phyloP scores from a whole-genome alignment of 2,329 filamentous ascomycete genomes.

The Tolypocladium tundrense region DNA sequence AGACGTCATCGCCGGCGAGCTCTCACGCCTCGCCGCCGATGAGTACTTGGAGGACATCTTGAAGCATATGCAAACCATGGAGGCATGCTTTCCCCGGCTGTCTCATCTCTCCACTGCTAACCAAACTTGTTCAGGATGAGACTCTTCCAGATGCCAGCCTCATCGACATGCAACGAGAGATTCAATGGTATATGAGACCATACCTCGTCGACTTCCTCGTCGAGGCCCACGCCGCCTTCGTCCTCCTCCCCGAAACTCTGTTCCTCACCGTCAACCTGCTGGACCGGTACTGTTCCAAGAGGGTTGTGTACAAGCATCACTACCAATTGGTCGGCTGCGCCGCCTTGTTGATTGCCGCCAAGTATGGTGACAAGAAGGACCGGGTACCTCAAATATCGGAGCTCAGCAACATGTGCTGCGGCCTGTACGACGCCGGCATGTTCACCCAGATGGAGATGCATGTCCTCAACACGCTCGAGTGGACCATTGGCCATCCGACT shows the following conservation, averaged over 20 bases:
- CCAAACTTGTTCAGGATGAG: slow-evolving; percentile 43
- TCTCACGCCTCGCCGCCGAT: slow-evolving; percentile 74
- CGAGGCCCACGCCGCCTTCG: slow-evolving; percentile 92
- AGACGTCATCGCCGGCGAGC: slow-evolving; percentile 78
- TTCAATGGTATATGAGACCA: slow-evolving; percentile 98
- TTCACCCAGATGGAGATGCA: slow-evolving; percentile 99
- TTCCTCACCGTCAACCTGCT: slow-evolving; percentile 95
- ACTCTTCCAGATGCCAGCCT: slow-evolving; percentile 93
- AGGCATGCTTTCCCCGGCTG: slow-evolving; percentile 39
- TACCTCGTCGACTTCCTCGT: slow-evolving; percentile 97
- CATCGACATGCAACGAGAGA: slow-evolving; percentile 98
- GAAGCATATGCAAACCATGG: slow-evolving; percentile 91
- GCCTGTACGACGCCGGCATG: slow-evolving; percentile 97
- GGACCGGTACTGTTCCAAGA: slow-evolving; percentile 93
- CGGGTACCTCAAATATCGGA: slow-evolving; percentile 95
- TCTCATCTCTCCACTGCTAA: slow-evolving; percentile 11
- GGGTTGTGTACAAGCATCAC: slow-evolving; percentile 97
- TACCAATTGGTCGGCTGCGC: slow-evolving; percentile 97
- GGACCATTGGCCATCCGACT: slow-evolving; percentile 91
- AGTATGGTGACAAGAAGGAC: slow-evolving; percentile 98
- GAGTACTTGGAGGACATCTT: slow-evolving; percentile 94
- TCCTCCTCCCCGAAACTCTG: slow-evolving; percentile 84
- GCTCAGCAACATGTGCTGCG: slow-evolving; percentile 98
- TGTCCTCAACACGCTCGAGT: slow-evolving; percentile 92
- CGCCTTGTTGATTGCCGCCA: slow-evolving; percentile 89